A percentile compares a stretch with the other conserved stretches of the same genome.
Evolutionary conservation across 306 rosid species (phyloP).

Genomic region (Fragaria iinumae): DNA sequence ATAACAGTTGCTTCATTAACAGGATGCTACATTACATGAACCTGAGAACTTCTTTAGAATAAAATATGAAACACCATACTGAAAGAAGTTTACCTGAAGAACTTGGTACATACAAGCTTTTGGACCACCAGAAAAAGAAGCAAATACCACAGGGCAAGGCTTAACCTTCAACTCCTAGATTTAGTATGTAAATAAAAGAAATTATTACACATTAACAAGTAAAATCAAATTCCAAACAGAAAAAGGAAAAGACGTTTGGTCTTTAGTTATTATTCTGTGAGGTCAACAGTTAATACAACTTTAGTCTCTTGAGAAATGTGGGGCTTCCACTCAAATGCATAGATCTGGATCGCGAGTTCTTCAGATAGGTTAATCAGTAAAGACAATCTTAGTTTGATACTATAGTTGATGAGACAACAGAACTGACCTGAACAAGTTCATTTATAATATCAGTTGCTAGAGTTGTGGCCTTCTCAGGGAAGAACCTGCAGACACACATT

Average conservation of each 20-base stretch:
- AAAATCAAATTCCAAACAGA: conserved; percentile 14
- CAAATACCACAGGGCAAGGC: conserved; percentile 81
- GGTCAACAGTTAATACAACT: conserved; percentile 18
- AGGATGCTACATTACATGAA: not conserved
- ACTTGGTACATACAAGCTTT: conserved; percentile 79
- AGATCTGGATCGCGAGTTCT: conserved; percentile 1
- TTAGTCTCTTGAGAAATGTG: not conserved
- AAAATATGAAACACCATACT: not conserved
- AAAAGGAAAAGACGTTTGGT: not conserved
- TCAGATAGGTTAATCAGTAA: conserved; percentile 8
- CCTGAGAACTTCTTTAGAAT: not conserved
- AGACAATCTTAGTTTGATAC: not conserved
- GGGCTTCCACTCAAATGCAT: not conserved
- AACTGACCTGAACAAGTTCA: conserved; percentile 76
- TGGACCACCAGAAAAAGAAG: conserved; percentile 92
- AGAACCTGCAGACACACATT: conserved; percentile 57
- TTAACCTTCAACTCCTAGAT: conserved; percentile 68
- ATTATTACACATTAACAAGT: conserved; percentile 13
- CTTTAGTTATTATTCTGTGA: not conserved
- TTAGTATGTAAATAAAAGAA: conserved; percentile 12
- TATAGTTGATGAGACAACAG: not conserved
- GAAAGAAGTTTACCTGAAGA: conserved; percentile 67
- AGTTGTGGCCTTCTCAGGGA: conserved; percentile 76
- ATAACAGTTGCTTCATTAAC: not conserved
- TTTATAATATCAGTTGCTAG: conserved; percentile 65